Conservation (phyloP, 345 rosid species). For the Citrus sp. region DNA sequence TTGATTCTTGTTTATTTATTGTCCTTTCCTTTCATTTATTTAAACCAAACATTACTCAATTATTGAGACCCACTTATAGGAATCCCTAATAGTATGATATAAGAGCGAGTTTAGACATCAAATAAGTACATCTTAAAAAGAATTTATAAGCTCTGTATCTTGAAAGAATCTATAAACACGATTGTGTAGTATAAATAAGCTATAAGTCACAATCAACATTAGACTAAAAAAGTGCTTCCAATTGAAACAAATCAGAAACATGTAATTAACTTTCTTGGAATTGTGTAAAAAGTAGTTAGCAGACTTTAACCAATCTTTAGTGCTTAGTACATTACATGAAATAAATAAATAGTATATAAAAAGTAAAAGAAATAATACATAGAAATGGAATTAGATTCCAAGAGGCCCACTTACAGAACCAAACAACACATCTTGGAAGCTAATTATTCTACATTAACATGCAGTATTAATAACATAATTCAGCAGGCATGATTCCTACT, state of each 20-base stretch:
- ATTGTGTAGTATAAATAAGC: background rate
- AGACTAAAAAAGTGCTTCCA: background rate
- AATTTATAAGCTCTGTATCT: no score
- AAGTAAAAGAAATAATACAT: background rate
- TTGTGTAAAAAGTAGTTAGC: background rate
- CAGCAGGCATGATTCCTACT: background rate
- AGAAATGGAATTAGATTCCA: constrained; percentile 13
- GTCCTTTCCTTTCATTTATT: no score
- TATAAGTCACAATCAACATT: background rate
- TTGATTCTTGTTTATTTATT: no score
- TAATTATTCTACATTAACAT: constrained; percentile 4
- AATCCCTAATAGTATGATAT: no score
- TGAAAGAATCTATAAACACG: background rate
- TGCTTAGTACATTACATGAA: background rate
- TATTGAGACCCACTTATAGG: no score
- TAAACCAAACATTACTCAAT: no score
- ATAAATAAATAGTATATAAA: background rate
- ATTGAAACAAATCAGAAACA: background rate
- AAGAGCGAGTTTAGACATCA: no score
- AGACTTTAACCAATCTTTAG: background rate
- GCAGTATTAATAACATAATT: background rate
- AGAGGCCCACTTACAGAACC: constrained; percentile 4
- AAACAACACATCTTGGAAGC: background rate
- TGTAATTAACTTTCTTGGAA: background rate
- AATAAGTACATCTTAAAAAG: no score